phyloP scores from a whole-genome alignment of 2,329 filamentous ascomycete species.

The Colletotrichum lupini region DNA sequence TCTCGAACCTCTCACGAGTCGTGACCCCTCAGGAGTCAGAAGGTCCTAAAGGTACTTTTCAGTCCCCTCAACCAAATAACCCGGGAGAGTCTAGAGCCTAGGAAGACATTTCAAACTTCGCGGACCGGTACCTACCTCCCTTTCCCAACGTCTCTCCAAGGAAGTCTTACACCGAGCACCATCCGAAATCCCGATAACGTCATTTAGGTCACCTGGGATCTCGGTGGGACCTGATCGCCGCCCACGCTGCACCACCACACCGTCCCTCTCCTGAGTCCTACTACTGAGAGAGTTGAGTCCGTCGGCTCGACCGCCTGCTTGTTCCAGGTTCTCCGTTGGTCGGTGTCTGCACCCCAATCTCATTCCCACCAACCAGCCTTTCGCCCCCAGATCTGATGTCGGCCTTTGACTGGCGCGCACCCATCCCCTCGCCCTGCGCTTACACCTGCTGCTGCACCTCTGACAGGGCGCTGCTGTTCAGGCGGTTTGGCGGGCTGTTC shows the following conservation, averaged over 20 bases:
- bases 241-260: conserved; percentile 9
- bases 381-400: conserved; percentile 3
- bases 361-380: conserved; percentile 23
- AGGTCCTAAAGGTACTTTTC: not conserved
- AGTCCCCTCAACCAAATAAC: not conserved
- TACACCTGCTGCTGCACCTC: conserved; percentile 24
- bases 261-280: not conserved
- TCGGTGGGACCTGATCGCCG: conserved; percentile 34
- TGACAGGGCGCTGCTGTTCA: not conserved
- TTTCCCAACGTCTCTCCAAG: not conserved
- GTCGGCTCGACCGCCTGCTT: not conserved
- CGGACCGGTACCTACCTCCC: not conserved
- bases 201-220: conserved; percentile 35
- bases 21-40: not conserved
- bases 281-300: not conserved
- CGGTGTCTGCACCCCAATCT: not conserved
- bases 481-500: conserved; percentile 22
- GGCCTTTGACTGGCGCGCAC: conserved; percentile 20
- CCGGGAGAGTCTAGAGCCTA: not conserved
- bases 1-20: conserved; percentile 25
- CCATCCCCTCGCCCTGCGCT: not conserved
- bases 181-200: conserved; percentile 35
- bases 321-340: not conserved
- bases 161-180: conserved; percentile 31
- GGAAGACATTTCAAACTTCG: not conserved